Evolutionary conservation across 352 stramenopile species (phyloP), one percentile per base, ranked within the genome.

Genomic region (Pelagophyceae sp.): DNA sequence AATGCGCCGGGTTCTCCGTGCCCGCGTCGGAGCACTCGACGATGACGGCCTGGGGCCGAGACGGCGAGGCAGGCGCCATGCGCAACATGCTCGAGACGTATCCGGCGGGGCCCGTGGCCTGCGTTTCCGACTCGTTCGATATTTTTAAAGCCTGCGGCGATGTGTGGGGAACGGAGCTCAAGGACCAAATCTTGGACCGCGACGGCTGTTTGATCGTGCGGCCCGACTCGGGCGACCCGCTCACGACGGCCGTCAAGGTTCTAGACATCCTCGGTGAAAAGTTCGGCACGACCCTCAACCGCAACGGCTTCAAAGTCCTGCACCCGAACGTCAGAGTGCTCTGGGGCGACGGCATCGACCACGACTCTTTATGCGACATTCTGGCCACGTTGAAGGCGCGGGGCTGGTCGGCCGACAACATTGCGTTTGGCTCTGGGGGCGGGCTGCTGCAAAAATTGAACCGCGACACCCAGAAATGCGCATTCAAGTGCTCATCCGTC

Each of bases 301-400:
- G 3, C 20, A 74, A 74, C 19, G 67, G 67, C 23, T 74, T 35
- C 67, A 20, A 15, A 19, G 38, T 74, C 35, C 67, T 74, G 5
- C 35, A 74, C 38, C 3, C 33, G 17, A 33, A 74, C 67, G 67
- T 74, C 15, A 11, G 67, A 6, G 27, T 74, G 15, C 51, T 74
- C 38, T 74, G 67, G 67, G 67, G 67, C 67, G 67, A 74, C 67
- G 67, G 67, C 35, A 74, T 74, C 67, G 67, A 74, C 67, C 58
- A 74, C 67, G 35, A 74, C 15, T n/a, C 33, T 33, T 11, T 74
- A 0, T 74, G 67, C 67, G n/a, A 6, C 35, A 31, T 74, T 0
- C n/a, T 27, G 2, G 31, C 35, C 2, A 58, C 33, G 35, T 6
- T 74, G 15, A 54, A 17, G 38, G 67, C 31, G 23, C 3, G 3